These are phyloP conservation scores for Suhomyces panamericanus DNA, from an alignment of 1,139 yeast genomes.

Conservation along the genomic window DNA sequence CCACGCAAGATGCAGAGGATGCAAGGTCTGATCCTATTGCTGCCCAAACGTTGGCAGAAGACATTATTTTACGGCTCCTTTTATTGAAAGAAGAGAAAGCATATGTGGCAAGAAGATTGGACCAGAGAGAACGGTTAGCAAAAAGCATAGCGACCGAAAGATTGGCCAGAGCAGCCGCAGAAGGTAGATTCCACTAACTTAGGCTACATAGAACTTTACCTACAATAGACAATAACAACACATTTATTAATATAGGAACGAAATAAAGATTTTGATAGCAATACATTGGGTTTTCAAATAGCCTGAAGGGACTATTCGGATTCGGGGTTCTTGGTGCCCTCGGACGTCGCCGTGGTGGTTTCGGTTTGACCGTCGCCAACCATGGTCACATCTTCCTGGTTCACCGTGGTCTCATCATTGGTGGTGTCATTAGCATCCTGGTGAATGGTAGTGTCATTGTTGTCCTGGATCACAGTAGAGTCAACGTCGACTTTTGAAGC, in stretches of 20 bases:
- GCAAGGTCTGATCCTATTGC: slow-evolving; percentile 57
- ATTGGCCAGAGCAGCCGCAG: slow-evolving; percentile 47
- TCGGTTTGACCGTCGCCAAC: slow-evolving; percentile 20
- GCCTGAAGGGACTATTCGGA: not conserved
- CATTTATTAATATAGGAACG: slow-evolving; percentile 11
- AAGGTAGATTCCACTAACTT: slow-evolving; percentile 29
- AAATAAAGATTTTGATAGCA: slow-evolving; percentile 6
- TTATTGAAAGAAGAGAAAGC: slow-evolving; percentile 43
- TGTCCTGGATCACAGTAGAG: slow-evolving; percentile 38
- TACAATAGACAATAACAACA: slow-evolving; percentile 2
- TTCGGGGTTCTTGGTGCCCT: slow-evolving; percentile 9
- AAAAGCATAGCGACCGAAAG: slow-evolving; percentile 66
- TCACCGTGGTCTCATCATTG: slow-evolving; percentile 41
- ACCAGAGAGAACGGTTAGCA: slow-evolving; percentile 62
- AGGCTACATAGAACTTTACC: not conserved
- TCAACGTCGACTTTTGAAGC: slow-evolving; percentile 31
- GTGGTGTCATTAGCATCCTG: slow-evolving; percentile 48
- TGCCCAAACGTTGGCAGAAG: slow-evolving; percentile 61
- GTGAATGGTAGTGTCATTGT: slow-evolving; percentile 45
- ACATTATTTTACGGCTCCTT: slow-evolving; percentile 63
- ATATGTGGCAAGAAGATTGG: slow-evolving; percentile 55
- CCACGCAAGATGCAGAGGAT: slow-evolving; percentile 49
- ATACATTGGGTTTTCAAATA: not conserved
- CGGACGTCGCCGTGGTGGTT: slow-evolving; percentile 7
- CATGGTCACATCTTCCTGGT: slow-evolving; percentile 32